These are phyloP conservation scores for Priceomyces medius DNA, from an alignment of 805 yeast species.

Conservation along the genomic window DNA sequence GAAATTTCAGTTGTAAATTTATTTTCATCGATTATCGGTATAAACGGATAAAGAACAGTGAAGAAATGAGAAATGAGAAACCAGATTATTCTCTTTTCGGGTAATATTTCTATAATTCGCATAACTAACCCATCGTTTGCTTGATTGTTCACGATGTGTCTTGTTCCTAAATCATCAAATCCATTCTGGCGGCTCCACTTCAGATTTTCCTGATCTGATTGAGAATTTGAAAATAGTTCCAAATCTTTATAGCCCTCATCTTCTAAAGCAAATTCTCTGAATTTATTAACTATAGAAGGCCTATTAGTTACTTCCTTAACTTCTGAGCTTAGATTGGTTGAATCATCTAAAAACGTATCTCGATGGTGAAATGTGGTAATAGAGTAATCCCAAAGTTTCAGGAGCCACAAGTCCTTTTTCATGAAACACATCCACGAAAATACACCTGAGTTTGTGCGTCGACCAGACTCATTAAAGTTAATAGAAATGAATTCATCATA, in stretches of 20 bases:
- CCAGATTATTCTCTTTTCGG: constrained; percentile 25
- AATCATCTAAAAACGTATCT: not conserved
- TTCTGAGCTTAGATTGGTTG: not conserved
- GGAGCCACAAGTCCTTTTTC: constrained; percentile 39
- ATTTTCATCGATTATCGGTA: constrained; percentile 63
- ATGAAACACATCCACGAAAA: constrained; percentile 43
- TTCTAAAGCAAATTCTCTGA: constrained; percentile 10
- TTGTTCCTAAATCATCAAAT: not conserved
- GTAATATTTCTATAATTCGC: constrained; percentile 41
- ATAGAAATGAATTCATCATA: constrained; percentile 23
- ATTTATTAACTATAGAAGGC: constrained; percentile 3
- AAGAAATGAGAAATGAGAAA: constrained; percentile 35
- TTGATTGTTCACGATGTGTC: not conserved
- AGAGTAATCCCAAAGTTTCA: constrained; percentile 5
- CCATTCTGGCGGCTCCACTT: not conserved
- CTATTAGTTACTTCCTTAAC: not conserved
- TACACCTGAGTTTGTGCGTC: constrained; percentile 42
- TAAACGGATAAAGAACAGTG: constrained; percentile 54
- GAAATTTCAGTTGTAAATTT: constrained; percentile 42
- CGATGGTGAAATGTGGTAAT: not conserved
- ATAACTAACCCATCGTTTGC: not conserved
- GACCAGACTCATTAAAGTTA: constrained; percentile 30
- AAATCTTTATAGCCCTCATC: constrained; percentile 12
- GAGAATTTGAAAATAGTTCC: not conserved
- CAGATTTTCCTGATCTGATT: not conserved